Base-by-base conservation (phyloP, 306 rosid species). In the Lablab purpureus region DNA sequence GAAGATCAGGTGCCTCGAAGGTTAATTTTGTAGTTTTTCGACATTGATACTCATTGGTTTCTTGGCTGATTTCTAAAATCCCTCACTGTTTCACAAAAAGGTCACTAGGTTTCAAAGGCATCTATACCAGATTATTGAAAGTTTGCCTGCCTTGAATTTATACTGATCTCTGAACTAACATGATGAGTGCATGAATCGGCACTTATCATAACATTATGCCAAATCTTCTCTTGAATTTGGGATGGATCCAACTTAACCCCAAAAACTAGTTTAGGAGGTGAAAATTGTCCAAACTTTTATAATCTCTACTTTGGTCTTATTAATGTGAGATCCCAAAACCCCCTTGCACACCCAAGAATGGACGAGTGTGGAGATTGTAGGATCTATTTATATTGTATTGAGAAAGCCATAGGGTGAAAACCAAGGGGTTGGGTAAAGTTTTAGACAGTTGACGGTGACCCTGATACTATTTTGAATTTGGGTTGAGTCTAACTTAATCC, bases 41-140 rank as follows among this genome's bases (percentile, higher is more conserved):
- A 64, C 43, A 66, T 65, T 55, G 51, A 58, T 84, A 51, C 5
- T 76, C 71, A 71, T 41, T 73, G 72, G 45, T 76, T 65, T 43
- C 27, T 34, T 36, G 10, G 36, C 2, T 12, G 68, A 78, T 45
- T 75, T 63, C 55, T 47, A 25, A 60, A 76, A 60, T 60, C 51
- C 55, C 18, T 25, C 46, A 10, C 25, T 34, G 13, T 56, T 19
- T 70, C 4, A 14, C 17, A 47, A 23, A 43, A 64, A 56, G n/a
- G 72, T 75, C 54, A 58, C 28, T 67, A 34, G 66, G 63, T 46
- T 23, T 21, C 27, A 45, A 68, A 21, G 37, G 56, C 41, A 30
- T 2, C n/a, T 18, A 47, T 15, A 13, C 9, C 14, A 23, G 17
- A 14, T 46, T 17, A n/a, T 49, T 52, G 62, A 80, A 27, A 14